These are phyloP conservation scores for Acanthamoeba quina DNA, from an alignment of 208 protist species.

Conservation along the genomic window DNA sequence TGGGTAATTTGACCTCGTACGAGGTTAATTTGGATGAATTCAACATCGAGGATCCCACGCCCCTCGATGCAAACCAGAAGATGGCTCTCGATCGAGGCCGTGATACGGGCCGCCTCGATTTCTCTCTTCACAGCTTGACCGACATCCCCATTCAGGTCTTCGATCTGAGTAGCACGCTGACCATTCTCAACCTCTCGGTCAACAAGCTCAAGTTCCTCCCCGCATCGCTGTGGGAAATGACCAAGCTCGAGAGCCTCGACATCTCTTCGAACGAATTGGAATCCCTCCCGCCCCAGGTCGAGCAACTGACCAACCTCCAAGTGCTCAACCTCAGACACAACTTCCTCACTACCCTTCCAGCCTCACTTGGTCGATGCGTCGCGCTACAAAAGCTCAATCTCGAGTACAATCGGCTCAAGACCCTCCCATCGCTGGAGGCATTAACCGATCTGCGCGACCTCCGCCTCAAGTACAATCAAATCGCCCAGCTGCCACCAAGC, in stretches of 20 bases:
- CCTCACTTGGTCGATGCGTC: neutral
- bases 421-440: neutral
- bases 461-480: conserved; percentile 30
- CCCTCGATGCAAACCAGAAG: conserved; percentile 31
- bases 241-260: neutral
- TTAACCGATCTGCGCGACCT: conserved; percentile 38
- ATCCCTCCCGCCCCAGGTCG: neutral
- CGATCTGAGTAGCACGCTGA: conserved; percentile 25
- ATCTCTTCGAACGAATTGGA: conserved; percentile 33
- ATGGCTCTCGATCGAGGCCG: conserved; percentile 15
- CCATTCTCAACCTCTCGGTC: conserved; percentile 47
- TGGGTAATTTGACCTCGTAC: conserved; percentile 58
- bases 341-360: conserved; percentile 11
- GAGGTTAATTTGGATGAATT: conserved; percentile 64
- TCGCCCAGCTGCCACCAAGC: neutral
- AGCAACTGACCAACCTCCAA: neutral
- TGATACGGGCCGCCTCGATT: conserved; percentile 27
- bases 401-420: conserved; percentile 54
- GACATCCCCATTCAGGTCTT: conserved; percentile 56
- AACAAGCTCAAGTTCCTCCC: conserved; percentile 67
- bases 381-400: conserved; percentile 46
- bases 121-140: conserved; percentile 20
- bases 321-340: conserved; percentile 31
- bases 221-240: neutral
- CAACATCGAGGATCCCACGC: conserved; percentile 47